Percentiles rank a stretch among this genome's conserved stretches.
phyloP scores from a whole-genome alignment of 202 grass and related monocot genomes.

The Brachypodium distachyon region DNA sequence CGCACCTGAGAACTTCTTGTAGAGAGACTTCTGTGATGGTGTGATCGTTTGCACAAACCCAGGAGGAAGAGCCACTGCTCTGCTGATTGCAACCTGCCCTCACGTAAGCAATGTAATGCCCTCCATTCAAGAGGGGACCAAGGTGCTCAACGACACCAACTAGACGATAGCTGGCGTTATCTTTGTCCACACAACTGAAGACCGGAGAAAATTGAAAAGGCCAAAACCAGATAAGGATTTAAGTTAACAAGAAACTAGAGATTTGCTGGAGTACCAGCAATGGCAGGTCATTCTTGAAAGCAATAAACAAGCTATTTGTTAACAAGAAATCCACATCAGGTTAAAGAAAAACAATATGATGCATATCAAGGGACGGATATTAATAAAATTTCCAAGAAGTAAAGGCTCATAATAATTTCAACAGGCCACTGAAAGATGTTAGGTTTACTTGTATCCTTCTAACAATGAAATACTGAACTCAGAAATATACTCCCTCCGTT shows the following conservation, averaged over 20 bases:
- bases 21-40: slow-evolving; percentile 42
- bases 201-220: background rate
- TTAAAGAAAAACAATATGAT: background rate
- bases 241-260: background rate
- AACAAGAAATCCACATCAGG: background rate
- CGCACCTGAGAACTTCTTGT: slow-evolving; percentile 40
- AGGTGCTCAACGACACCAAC: slow-evolving; percentile 60
- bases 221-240: background rate
- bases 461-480: background rate
- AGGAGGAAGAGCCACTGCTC: slow-evolving; percentile 21
- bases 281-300: slow-evolving; percentile 1
- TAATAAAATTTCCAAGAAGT: background rate
- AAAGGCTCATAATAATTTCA: background rate
- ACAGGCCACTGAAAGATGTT: background rate
- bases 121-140: slow-evolving; percentile 13
- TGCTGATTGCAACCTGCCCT: slow-evolving; percentile 18
- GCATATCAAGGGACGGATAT: background rate
- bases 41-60: slow-evolving; percentile 51
- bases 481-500: too few relatives aligned
- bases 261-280: background rate
- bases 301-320: background rate
- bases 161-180: slow-evolving; percentile 49
- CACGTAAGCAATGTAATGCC: slow-evolving; percentile 67
- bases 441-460: background rate
- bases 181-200: slow-evolving; percentile 44